Evolutionary conservation across 2,329 filamentous ascomycete species (phyloP), one percentile per base, ranked within the genome.

Genomic region (Juglanconis oblonga): DNA sequence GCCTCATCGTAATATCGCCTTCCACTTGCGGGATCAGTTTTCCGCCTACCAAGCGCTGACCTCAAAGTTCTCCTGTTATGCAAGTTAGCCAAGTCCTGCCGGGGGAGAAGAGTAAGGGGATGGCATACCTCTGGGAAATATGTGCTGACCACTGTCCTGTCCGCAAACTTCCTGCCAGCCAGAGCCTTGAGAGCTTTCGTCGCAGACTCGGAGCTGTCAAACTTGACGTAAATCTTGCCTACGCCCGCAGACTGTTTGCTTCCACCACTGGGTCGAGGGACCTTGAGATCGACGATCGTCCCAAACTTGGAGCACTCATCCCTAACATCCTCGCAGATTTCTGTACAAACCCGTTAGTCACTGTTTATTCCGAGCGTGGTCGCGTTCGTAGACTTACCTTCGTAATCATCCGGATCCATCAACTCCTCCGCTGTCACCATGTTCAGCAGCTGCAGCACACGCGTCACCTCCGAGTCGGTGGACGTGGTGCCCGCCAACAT

Each of bases 391-490:
- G 17, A 32, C 79, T 71, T 82, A 93, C 94, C 94, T 76, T 97
- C 91, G 70, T 97, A 98, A 70, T 99, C 95, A 40, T 98, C 93
- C 55, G 87, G 88, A 71, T 98, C 93, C 76, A 97, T 87, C 31
- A 99, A 80, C 76, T 99, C 95, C 68, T 99, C 95, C 0, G 92
- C 83, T 0, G 95, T 99, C 40, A 99, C 94, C 95, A 99, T 99
- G 79, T 99, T 99, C 70, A 99, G 85, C 63, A 99, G 80, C 76
- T 97, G 94, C 62, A 99, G 74, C 14, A 99, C 94, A 58, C 91
- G 86, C 65, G 90, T 90, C 62, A 88, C 87, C 67, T 96, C 92
- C 38, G 90, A 80, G 62, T 93, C 90, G 58, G 83, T 83, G 42
- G 90, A 89, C 3, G 88, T 91, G 24, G 95, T 96, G 60, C 94